Evolutionary conservation across 1,284 basidiomycete species (phyloP).

Genomic region (Neolentinus lepideus): DNA sequence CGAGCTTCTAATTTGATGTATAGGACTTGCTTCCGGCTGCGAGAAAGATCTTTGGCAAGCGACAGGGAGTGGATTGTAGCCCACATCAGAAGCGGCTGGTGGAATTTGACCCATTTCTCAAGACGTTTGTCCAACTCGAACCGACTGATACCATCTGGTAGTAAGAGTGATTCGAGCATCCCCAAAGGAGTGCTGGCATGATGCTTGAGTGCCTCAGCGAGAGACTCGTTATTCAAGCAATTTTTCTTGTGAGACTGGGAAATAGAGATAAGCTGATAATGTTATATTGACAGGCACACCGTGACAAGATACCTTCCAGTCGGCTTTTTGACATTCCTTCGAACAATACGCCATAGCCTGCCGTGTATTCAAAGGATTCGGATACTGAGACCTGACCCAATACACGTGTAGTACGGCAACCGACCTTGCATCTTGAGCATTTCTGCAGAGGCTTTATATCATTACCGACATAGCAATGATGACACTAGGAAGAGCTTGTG

Average conservation of each 20-base stretch:
- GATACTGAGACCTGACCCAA: too few species aligned
- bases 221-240: slow-evolving; percentile 16
- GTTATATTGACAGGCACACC: too few species aligned
- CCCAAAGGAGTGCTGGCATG: slow-evolving; percentile 12
- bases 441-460: slow-evolving; percentile 14
- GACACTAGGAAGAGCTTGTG: slow-evolving; percentile 10
- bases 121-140: slow-evolving; percentile 21
- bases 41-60: slow-evolving; percentile 12
- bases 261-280: not conserved
- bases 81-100: slow-evolving; percentile 18
- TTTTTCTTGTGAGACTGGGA: slow-evolving; percentile 15
- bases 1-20: slow-evolving; percentile 14
- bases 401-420: not conserved
- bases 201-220: slow-evolving; percentile 13
- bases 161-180: slow-evolving; percentile 11
- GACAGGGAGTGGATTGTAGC: slow-evolving; percentile 18
- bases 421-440: slow-evolving; percentile 17
- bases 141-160: slow-evolving; percentile 18
- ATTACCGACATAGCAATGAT: slow-evolving; percentile 13
- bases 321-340: slow-evolving; percentile 20
- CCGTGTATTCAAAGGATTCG: too few species aligned
- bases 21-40: slow-evolving; percentile 17
- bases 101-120: slow-evolving; percentile 21
- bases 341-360: slow-evolving; percentile 23
- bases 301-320: slow-evolving; percentile 17